Evolutionary conservation across 345 rosid species (phyloP).

Genomic region (Orychophragmus violaceus): DNA sequence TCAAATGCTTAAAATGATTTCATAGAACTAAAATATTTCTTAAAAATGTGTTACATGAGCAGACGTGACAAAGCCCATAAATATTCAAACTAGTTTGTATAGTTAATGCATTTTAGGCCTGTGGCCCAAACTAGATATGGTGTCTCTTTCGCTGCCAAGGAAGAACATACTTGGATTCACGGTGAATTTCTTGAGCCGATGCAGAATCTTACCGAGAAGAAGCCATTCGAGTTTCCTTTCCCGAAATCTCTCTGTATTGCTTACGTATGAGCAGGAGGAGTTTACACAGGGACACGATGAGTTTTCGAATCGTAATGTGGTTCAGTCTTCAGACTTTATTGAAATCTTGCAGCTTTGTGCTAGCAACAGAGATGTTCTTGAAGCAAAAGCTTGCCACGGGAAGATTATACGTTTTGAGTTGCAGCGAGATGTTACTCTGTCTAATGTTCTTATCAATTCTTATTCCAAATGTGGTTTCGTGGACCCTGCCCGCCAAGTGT

Average conservation of each 20-base stretch:
- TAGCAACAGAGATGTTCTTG: conserved; percentile 28
- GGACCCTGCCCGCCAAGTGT: conserved; percentile 49
- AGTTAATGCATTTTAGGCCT: background rate
- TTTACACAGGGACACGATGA: background rate
- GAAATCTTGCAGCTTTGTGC: conserved; percentile 42
- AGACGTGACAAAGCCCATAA: conserved; percentile 7
- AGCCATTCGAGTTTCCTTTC: background rate
- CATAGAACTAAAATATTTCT: background rate
- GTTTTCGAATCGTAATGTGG: background rate
- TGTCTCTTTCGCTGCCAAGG: conserved; percentile 6
- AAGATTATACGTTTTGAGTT: conserved; percentile 36
- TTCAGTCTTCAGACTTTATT: conserved; percentile 32
- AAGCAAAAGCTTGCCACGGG: conserved; percentile 51
- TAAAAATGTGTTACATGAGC: background rate
- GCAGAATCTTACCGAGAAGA: conserved; percentile 11
- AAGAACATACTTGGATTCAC: background rate
- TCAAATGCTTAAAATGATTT: background rate
- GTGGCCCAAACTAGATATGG: conserved; percentile 21
- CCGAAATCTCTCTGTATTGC: background rate
- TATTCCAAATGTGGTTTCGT: conserved; percentile 49
- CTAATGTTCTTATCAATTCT: conserved; percentile 48
- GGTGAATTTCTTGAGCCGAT: conserved; percentile 4
- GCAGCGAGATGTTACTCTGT: conserved; percentile 34
- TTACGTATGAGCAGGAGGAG: background rate
- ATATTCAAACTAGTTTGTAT: background rate